phyloP scores from a whole-genome alignment of 441 rosid species.

The Omphalea diandra region DNA sequence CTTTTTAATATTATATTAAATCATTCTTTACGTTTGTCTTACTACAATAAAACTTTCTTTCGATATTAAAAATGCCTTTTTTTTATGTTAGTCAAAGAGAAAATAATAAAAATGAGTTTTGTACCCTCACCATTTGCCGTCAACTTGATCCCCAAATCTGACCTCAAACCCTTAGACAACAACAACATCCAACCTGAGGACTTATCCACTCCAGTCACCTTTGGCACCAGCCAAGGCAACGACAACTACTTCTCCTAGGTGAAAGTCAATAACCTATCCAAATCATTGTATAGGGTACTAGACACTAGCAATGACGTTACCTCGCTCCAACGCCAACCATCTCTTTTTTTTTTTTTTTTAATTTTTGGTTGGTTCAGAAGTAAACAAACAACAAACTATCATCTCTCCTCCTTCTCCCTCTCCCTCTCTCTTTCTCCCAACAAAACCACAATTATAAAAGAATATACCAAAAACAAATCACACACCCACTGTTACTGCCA shows the following conservation, averaged over 20 bases:
- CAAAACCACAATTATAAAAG: background rate
- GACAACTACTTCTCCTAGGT: slow-evolving; percentile 89
- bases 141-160: slow-evolving; percentile 38
- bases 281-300: slow-evolving; percentile 59
- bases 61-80: too few relatives aligned
- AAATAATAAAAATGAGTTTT: too few relatives aligned
- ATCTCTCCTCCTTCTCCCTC: too few relatives aligned
- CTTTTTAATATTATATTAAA: too few relatives aligned
- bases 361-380: background rate
- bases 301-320: slow-evolving; percentile 92
- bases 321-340: slow-evolving; percentile 93
- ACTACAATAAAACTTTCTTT: too few relatives aligned
- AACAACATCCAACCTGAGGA: slow-evolving; percentile 46
- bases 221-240: slow-evolving; percentile 79
- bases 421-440: too few relatives aligned
- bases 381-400: background rate
- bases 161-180: slow-evolving; percentile 45
- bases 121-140: slow-evolving; percentile 39
- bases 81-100: too few relatives aligned
- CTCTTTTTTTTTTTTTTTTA: background rate
- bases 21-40: too few relatives aligned
- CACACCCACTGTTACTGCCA: slow-evolving; percentile 15
- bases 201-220: slow-evolving; percentile 61
- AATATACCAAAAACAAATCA: too few relatives aligned
- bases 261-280: slow-evolving; percentile 78